A percentile compares a stretch with the other conserved stretches of the same genome.
Evolutionary conservation across 2,329 filamentous ascomycete species (phyloP).

Genomic region (Chrysoporthe cubensis): DNA sequence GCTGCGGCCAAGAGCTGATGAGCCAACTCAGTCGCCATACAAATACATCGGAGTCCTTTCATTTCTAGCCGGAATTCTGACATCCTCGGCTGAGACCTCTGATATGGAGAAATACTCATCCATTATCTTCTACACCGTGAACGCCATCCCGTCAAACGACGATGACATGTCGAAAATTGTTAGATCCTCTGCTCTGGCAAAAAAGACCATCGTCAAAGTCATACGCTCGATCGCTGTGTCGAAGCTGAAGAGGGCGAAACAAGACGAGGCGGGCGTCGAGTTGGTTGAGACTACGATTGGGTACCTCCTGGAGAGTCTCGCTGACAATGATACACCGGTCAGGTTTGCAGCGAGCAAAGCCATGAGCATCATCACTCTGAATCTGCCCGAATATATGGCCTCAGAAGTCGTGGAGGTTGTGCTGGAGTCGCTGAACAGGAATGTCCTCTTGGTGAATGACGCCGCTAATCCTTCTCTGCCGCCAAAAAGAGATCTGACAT

Average conservation of each 20-base stretch:
- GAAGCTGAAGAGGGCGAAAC: conserved; percentile 57
- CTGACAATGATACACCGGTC: conserved; percentile 89
- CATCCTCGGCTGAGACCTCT: conserved; percentile 70
- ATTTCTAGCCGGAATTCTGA: conserved; percentile 75
- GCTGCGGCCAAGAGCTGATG: conserved; percentile 52
- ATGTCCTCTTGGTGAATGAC: conserved; percentile 57
- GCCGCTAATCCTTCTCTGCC: conserved; percentile 39
- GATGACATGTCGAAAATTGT: conserved; percentile 57
- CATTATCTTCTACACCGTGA: conserved; percentile 67
- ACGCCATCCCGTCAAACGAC: conserved; percentile 49
- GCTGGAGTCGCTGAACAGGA: conserved; percentile 67
- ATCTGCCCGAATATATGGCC: conserved; percentile 79
- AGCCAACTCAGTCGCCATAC: conserved; percentile 61
- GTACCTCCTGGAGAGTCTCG: conserved; percentile 75
- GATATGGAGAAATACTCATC: conserved; percentile 72
- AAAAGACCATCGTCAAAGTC: conserved; percentile 86
- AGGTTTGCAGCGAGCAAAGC: conserved; percentile 91
- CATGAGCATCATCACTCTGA: conserved; percentile 82
- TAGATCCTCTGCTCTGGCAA: conserved; percentile 74
- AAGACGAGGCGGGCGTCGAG: conserved; percentile 49
- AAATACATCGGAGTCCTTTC: conserved; percentile 78
- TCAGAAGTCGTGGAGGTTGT: conserved; percentile 86
- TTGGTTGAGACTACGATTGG: conserved; percentile 82
- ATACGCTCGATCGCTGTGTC: conserved; percentile 74
- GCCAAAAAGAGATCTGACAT: conserved; percentile 64